Base-by-base conservation (phyloP, 164 flowering plant genomes). In the Liquidambar formosana region DNA sequence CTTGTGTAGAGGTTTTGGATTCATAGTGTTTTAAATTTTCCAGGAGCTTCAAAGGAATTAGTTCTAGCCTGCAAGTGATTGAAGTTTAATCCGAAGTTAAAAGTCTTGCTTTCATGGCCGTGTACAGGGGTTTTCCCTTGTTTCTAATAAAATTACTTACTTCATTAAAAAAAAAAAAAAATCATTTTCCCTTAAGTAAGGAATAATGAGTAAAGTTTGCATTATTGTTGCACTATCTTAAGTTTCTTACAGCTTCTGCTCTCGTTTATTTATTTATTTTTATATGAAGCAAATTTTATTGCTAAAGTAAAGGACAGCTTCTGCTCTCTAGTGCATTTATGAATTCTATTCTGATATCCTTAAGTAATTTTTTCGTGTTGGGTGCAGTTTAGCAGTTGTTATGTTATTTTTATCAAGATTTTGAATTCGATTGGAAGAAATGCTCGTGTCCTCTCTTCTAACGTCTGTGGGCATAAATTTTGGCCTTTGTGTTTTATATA, bases 381-480 rank as follows among this genome's bases (percentile, higher is more conserved):
- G 57, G 27, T 63, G 65, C 68, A 44, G 71, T 48, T 33, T 18
- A 6, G 52, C 22, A 49, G 19, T 48, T 58, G 52, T 49, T 63
- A 53, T 25, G 66, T 21, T 65, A 61, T 47, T 13, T 28, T 41
- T 21, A 46, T 22, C 41, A 15, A 51, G 56, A 49, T 57, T 13
- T 48, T 66, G 74, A 70, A 41, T 14, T 57, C 70, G 12, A 1
- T 75, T 16, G 64, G 53, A 51, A 70, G 67, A 65, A 66, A 95
- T 95, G 99, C 86, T 89, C 49, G 90, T 95, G 48, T 88, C 95
- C 14, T 93, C 98, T 38, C 97, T 93, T 47, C 75, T 93, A 59
- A 93, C 94, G 4, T 89, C 98, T 14, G 82, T 95, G 58, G 97
- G 88, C 45, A 95, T 93, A 70, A 95, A 95, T 70, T 66, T 85